Evolutionary conservation across 1,284 basidiomycete genomes (phyloP), one percentile per base, ranked within the genome.

Genomic region (Heterobasidion parviporum): DNA sequence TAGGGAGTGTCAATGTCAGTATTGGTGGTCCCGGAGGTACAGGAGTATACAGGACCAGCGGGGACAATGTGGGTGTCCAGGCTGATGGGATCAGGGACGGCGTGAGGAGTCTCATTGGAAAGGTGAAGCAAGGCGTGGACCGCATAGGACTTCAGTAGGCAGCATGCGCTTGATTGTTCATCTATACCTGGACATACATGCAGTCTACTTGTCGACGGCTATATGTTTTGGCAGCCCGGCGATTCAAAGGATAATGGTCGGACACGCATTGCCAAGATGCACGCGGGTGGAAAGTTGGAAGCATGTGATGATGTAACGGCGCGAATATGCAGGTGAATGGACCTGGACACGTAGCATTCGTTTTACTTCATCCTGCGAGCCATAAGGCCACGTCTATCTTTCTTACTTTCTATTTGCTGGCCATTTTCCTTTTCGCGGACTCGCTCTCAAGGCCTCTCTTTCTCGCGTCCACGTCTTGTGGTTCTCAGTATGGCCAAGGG

Each of bases 1-100:
- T 97, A 33, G 94, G 93, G 7, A 89, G 90, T 0, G 89, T 97
- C 57, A 94, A 93, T 65, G 83, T 98, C 49, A 93, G 86, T 61
- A 80, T 97, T 5, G 94, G 92, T n/a, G 93, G 93, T 3, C 72
- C 87, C 9, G 82, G 79, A 35, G 88, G 87, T 8, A 83, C 87
- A 0, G 92, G 92, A 1, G 81, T 96, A 34, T 96, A 93, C 70
- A 76, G 93, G 61, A 82, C 82, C 43, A 85, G 82, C 61, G 82
- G 80, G 10, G 89, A 87, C 63, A 80, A 79, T 41, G 79, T 86
- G 20, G 82, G 82, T 12, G 80, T 95, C 43, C 90, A 94, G 68
- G 80, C 89, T 20, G 88, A 89, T 61, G 87, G 87, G 1, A 81
- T 94, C 59, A 82, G 88, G 61, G 92, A 92, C 65, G 92, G 93